Base-by-base conservation (phyloP, 2,329 filamentous ascomycete species). In the Sporothrix globosa region DNA sequence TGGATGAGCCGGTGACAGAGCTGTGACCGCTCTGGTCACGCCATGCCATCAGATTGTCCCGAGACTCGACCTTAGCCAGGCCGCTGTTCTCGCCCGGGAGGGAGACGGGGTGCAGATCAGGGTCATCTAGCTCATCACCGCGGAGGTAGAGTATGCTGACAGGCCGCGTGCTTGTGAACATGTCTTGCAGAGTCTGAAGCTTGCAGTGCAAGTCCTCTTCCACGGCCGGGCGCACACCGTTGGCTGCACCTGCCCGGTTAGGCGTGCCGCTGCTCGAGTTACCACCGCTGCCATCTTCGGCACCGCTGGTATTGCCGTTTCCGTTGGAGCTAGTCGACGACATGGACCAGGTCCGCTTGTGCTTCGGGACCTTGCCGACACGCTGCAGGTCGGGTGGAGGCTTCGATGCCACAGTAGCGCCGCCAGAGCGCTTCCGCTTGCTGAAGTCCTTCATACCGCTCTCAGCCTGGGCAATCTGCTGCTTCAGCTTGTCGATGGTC, bases 291-390 rank as follows among this genome's bases (percentile, higher is more conserved):
- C 48, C 68, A 9, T 70, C 68, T 19, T 70, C 68, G 6, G 50
- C 44, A 1, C 66, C 53, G 24, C 63, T 72, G 50, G n/a, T 30
- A 34, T 68, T 53, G 9, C 77, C 79, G 3, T 83, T 84, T 17
- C 84, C 85, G 3, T 84, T 85, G 3, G 89, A 91, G 76, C 88
- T 89, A 44, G 87, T 82, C 6, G 95, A 97, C 30, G 93, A 94
- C 86, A 97, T 92, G 11, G 95, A 97, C 93, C 94, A 97, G 0
- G 93, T 97, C 71, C 95, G 86, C 80, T 97, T 96, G 81, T 97
- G 93, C 80, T 97, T 97, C 30, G 88, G 87, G 0, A 92, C 87
- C 79, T 97, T 97, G n/a, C 91, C 91, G 2, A 91, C 89, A 70
- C 92, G 84, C 78, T 89, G 81, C 77, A 82, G 74, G 73, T 84